phyloP scores from a whole-genome alignment of 768 basidiomycete genomes.

The Serendipita sp. region DNA sequence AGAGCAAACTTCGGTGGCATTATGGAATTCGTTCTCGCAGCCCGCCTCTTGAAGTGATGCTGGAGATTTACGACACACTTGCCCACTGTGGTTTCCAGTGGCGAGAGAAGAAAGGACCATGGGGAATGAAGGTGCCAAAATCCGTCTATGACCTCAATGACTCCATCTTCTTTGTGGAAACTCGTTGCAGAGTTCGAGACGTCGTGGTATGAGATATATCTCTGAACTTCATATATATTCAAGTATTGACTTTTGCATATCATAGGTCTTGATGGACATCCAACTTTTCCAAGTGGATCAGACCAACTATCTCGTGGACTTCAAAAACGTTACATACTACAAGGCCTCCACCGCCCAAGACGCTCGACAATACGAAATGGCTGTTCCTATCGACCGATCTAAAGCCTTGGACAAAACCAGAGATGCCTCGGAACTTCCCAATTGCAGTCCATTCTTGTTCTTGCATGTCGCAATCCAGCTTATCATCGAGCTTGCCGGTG shows the following conservation, averaged over 20 bases:
- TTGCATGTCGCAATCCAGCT: constrained; percentile 90
- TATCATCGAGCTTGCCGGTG: constrained; percentile 85
- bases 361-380: constrained; percentile 59
- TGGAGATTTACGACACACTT: constrained; percentile 91
- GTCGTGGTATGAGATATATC: constrained; percentile 54
- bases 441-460: constrained; percentile 64
- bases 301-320: constrained; percentile 94
- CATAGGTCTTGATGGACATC: constrained; percentile 87
- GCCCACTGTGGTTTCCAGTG: constrained; percentile 91
- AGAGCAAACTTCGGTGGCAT: constrained; percentile 82
- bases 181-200: constrained; percentile 74
- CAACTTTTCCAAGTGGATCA: constrained; percentile 94
- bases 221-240: neutral
- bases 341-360: constrained; percentile 50
- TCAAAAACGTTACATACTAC: constrained; percentile 94
- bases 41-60: constrained; percentile 98
- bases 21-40: constrained; percentile 91
- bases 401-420: constrained; percentile 32
- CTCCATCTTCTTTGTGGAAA: constrained; percentile 85
- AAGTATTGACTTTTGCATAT: constrained; percentile 3
- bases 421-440: constrained; percentile 22
- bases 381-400: constrained; percentile 10
- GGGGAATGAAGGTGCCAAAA: constrained; percentile 14
- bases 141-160: constrained; percentile 19
- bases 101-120: constrained; percentile 65